A percentile compares a stretch with the other conserved stretches of the same genome.
These are phyloP conservation scores for Pinus albicaulis DNA, from an alignment of 75 land plant species.

Conservation along the genomic window DNA sequence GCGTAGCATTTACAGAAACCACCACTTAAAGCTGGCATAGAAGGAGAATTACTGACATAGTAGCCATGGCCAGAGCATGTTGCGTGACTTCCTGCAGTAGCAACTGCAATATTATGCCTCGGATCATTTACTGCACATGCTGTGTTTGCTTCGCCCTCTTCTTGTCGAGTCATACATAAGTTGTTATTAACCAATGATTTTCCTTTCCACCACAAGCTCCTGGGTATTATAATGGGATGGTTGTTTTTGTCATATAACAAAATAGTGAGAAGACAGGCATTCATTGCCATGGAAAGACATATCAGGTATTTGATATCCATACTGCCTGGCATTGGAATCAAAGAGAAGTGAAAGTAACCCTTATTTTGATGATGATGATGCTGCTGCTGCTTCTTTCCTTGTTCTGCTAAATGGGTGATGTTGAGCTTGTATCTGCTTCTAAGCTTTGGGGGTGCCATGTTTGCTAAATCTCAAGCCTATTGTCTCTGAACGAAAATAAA, in stretches of 20 bases:
- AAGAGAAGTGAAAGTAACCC: not conserved
- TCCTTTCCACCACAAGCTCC: not conserved
- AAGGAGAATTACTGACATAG: not conserved
- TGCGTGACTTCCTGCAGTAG: too few relatives aligned
- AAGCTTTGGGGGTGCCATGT: not conserved
- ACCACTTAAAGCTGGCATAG: not conserved
- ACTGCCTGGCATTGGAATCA: not conserved
- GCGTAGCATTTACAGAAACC: constrained; percentile 24
- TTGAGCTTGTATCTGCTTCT: not conserved
- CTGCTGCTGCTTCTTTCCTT: too few relatives aligned
- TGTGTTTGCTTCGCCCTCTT: not conserved
- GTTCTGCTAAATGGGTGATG: not conserved
- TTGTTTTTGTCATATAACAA: not conserved
- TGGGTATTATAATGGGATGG: too few relatives aligned
- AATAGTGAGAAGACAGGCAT: not conserved
- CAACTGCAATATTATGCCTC: too few relatives aligned
- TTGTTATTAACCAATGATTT: not conserved
- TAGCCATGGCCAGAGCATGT: constrained; percentile 33
- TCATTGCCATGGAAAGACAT: not conserved
- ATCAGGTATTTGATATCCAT: constrained; percentile 1
- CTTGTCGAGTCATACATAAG: not conserved
- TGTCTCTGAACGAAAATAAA: too few relatives aligned
- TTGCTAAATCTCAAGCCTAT: not conserved
- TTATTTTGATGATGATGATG: not conserved
- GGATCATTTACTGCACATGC: not conserved